Evolutionary conservation across 495 filamentous ascomycete species (phyloP).

Genomic region (Lasiosphaeria hispida): DNA sequence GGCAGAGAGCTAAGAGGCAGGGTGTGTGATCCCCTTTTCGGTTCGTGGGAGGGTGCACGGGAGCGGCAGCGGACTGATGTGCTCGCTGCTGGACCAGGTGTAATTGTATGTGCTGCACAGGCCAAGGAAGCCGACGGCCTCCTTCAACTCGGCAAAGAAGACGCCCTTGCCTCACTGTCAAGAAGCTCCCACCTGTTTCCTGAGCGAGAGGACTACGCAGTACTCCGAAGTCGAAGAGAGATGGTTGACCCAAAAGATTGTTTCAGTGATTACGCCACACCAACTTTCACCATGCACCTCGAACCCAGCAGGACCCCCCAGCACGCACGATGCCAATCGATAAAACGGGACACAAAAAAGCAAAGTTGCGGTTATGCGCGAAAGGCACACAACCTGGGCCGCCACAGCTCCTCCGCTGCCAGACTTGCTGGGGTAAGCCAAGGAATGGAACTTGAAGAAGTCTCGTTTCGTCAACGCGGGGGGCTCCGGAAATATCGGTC

Average conservation of each 20-base stretch:
- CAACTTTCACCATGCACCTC: too few relatives aligned
- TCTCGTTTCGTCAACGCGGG: constrained; percentile 12
- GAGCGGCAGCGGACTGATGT: constrained; percentile 14
- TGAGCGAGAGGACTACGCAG: too few relatives aligned
- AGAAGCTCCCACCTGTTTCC: neutral
- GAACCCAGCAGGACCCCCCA: too few relatives aligned
- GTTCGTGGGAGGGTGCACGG: constrained; percentile 16
- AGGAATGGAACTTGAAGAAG: neutral
- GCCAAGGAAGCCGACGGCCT: neutral
- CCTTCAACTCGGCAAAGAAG: neutral
- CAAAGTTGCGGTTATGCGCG: too few relatives aligned
- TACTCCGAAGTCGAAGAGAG: too few relatives aligned
- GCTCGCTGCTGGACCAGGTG: constrained; percentile 1
- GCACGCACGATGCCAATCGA: too few relatives aligned
- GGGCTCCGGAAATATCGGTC: constrained; percentile 18
- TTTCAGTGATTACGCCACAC: too few relatives aligned
- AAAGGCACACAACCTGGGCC: too few relatives aligned
- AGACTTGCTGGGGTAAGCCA: neutral
- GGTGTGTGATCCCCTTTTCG: constrained; percentile 26
- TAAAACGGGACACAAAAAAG: too few relatives aligned
- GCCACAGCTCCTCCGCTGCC: too few relatives aligned
- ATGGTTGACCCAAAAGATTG: too few relatives aligned
- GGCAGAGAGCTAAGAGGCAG: constrained; percentile 11
- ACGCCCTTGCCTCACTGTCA: neutral
- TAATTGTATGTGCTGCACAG: too few relatives aligned